These are phyloP conservation scores for Pythium rishiriense DNA, from an alignment of 352 stramenopile species.

Conservation along the genomic window DNA sequence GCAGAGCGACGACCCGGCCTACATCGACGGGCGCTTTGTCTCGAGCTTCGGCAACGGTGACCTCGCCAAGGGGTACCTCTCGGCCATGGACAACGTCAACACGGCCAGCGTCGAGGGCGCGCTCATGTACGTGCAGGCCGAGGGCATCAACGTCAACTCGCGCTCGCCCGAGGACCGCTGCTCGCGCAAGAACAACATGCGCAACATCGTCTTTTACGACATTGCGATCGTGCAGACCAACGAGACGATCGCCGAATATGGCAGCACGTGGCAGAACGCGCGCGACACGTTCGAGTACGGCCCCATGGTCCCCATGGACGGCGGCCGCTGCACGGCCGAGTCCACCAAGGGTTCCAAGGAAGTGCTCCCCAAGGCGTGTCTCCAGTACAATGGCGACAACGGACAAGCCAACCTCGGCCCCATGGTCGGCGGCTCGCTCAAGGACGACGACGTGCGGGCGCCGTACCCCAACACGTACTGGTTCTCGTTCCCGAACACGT, in stretches of 20 bases:
- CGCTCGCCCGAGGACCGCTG: constrained; percentile 53
- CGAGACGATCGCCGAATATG: constrained; percentile 44
- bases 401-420: constrained; percentile 43
- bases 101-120: constrained; percentile 57
- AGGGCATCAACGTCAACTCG: constrained; percentile 75
- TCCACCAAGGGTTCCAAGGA: constrained; percentile 24
- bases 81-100: constrained; percentile 39
- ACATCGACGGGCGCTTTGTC: constrained; percentile 62
- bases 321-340: constrained; percentile 38
- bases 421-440: constrained; percentile 53
- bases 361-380: constrained; percentile 37
- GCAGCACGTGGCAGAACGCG: constrained; percentile 24
- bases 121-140: constrained; percentile 84
- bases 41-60: constrained; percentile 56
- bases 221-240: constrained; percentile 51
- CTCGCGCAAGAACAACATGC: constrained; percentile 54
- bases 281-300: constrained; percentile 44
- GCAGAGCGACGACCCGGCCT: constrained; percentile 67
- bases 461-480: constrained; percentile 45
- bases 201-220: constrained; percentile 58
- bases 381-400: constrained; percentile 48
- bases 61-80: constrained; percentile 58
- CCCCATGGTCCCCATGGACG: constrained; percentile 48
- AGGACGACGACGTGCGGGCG: constrained; percentile 34
- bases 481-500: constrained; percentile 52